A percentile compares a stretch with the other conserved stretches of the same genome.
Evolutionary conservation across 306 rosid species (phyloP).

Genomic region (Spatholobus suberectus): DNA sequence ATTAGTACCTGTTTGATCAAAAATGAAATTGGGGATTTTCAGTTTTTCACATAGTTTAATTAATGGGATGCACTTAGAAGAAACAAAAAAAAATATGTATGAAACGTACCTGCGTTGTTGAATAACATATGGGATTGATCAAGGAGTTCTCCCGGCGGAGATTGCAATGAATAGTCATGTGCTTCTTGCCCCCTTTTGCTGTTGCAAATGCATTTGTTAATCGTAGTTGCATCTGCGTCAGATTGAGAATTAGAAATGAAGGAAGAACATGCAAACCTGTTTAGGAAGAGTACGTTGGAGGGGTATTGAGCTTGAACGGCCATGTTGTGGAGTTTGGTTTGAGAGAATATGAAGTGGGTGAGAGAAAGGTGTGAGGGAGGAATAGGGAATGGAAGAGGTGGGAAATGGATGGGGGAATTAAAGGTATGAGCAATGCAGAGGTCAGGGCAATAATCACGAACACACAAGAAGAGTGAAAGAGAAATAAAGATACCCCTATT

Average conservation of each 20-base stretch:
- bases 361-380: background rate
- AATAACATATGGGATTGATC: conserved; percentile 75
- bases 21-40: background rate
- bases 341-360: conserved; percentile 24
- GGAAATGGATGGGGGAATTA: conserved; percentile 33
- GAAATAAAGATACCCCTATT: conserved; percentile 54
- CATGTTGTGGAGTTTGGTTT: conserved; percentile 43
- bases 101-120: conserved; percentile 64
- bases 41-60: background rate
- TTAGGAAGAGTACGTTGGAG: conserved; percentile 73
- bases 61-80: background rate
- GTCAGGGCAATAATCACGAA: conserved; percentile 45
- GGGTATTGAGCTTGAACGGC: conserved; percentile 99
- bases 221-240: no score
- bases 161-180: conserved; percentile 70
- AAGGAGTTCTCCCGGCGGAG: conserved; percentile 62
- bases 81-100: background rate
- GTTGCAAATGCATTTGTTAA: background rate
- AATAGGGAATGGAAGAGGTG: background rate
- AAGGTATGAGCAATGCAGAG: conserved; percentile 49
- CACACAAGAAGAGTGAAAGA: conserved; percentile 55
- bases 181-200: conserved; percentile 78
- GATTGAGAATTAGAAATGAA: background rate
- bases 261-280: conserved; percentile 61
- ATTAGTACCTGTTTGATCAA: conserved; percentile 32